Evolutionary conservation across 441 rosid species (phyloP).

Genomic region (Brassica hybrid): DNA sequence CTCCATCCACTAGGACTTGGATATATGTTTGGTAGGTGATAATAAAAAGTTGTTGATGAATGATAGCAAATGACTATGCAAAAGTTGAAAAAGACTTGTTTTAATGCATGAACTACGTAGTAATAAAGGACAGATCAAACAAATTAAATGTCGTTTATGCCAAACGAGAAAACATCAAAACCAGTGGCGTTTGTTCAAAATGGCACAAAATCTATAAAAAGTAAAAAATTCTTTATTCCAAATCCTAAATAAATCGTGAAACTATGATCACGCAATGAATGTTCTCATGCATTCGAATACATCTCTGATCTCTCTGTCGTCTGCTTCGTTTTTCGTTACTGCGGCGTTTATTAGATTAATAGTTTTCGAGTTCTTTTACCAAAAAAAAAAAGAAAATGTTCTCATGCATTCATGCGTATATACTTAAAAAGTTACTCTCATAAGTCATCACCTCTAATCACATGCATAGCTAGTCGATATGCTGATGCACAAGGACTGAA

Average conservation of each 20-base stretch:
- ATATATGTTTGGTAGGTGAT: slow-evolving; percentile 7
- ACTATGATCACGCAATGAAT: not conserved
- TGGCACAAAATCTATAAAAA: not conserved
- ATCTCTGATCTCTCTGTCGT: too few relatives aligned
- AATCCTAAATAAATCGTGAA: not conserved
- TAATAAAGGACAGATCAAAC: not conserved
- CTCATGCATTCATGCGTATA: not conserved
- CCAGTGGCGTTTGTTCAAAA: not conserved
- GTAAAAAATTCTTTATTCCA: not conserved
- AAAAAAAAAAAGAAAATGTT: not conserved
- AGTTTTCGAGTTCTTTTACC: too few relatives aligned
- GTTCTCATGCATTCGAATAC: too few relatives aligned
- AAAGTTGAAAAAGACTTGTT: not conserved
- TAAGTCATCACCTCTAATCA: not conserved
- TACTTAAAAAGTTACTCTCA: too few relatives aligned
- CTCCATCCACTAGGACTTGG: slow-evolving; percentile 12
- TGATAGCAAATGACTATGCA: not conserved
- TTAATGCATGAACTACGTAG: not conserved
- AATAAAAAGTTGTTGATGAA: slow-evolving; percentile 5
- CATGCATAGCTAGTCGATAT: too few relatives aligned
- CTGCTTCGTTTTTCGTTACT: too few relatives aligned
- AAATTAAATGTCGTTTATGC: not conserved
- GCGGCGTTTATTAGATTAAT: too few relatives aligned
- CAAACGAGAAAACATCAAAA: not conserved
- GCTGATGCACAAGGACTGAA: not conserved